Conservation (phyloP, 768 basidiomycete species). For the Chalciporus pseudorubinellus region DNA sequence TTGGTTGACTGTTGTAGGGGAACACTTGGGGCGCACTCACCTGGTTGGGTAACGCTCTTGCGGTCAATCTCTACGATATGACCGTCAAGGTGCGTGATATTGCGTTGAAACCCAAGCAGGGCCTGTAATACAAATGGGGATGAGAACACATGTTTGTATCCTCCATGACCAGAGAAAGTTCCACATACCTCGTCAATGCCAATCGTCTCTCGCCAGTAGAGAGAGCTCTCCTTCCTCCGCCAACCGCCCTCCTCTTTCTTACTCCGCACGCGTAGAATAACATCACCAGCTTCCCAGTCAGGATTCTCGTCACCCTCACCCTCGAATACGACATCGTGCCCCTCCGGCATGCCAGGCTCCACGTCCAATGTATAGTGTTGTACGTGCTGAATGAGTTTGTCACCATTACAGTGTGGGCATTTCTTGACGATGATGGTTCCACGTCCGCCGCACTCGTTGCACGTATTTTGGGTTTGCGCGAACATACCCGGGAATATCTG, state of each 20-base stretch:
- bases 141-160: background rate
- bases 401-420: constrained; percentile 81
- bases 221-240: constrained; percentile 83
- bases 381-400: constrained; percentile 77
- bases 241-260: constrained; percentile 76
- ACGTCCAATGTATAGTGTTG: constrained; percentile 86
- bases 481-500: constrained; percentile 97
- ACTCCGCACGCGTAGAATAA: constrained; percentile 81
- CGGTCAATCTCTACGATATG: constrained; percentile 69
- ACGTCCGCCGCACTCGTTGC: constrained; percentile 81
- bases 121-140: constrained; percentile 51
- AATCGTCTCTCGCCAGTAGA: constrained; percentile 92
- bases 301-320: constrained; percentile 96
- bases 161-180: background rate
- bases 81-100: constrained; percentile 90
- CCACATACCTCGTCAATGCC: constrained; percentile 75
- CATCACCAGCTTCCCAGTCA: constrained; percentile 95
- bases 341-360: constrained; percentile 86
- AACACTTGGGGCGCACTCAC: constrained; percentile 34
- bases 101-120: constrained; percentile 91
- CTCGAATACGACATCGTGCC: constrained; percentile 88
- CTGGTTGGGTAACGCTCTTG: constrained; percentile 88
- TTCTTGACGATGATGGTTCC: constrained; percentile 72
- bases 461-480: constrained; percentile 81
- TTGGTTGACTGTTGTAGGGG: background rate